Base-by-base conservation (phyloP, 2,329 filamentous ascomycete species). In the Curvularia sp. region DNA sequence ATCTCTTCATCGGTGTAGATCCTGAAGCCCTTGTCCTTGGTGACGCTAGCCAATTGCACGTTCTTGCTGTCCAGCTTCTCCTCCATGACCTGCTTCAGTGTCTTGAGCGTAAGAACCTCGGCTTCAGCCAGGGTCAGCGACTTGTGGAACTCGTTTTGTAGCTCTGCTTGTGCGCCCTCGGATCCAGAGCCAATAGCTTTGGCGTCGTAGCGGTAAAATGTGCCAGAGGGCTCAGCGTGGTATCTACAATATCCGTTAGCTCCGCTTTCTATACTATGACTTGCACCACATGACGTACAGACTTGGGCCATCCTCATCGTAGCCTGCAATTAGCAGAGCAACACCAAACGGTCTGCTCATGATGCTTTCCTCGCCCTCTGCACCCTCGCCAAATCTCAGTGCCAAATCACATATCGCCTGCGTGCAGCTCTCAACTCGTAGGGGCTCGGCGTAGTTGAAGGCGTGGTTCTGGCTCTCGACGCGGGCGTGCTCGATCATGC, bases 51-150 rank as follows among this genome's bases (percentile, higher is more conserved):
- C 69, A 99, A 81, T 83, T 99, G 95, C 66, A 99, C 95, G 76
- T 99, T 99, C 87, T 99, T 99, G 65, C 93, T 87, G 78, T 99
- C 95, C 61, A 99, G 85, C 84, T 99, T 99, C 88, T 99, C 95
- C 82, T 99, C 95, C 95, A 99, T 99, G 69, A 99, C 95, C 82
- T 99, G 95, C 86, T 98, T 99, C 78, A 99, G 80, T 38, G 95
- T 99, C 87, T 98, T 98, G 74, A 99, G 84, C 51, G 97, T 93
- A 66, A 99, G 83, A 3, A 93, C 95, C 83, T 99, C 95, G 58
- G 95, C 95, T 76, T 99, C 95, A 57, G 86, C 83, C 63, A 99
- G 89, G 42, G 93, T 97, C 64, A 99, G 85, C 57, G 94, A 98
- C 86, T 96, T 96, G 84, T 99, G 95, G 76, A 97, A 99, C 82